Evolutionary conservation across 164 flowering plant genomes (phyloP).

Genomic region (Umbilicus rupestris): DNA sequence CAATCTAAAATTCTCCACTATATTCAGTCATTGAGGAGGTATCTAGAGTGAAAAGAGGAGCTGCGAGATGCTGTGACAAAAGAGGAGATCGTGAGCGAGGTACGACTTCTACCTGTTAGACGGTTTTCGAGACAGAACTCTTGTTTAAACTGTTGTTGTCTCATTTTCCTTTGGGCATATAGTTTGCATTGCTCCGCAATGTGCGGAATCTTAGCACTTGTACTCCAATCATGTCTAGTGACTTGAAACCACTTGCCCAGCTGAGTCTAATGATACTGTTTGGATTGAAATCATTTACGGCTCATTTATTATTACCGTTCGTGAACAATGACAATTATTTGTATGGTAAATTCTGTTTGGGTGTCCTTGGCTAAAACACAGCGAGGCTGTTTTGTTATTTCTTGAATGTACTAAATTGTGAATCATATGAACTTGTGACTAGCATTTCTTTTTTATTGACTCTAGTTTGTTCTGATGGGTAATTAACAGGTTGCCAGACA

Average conservation of each 20-base stretch:
- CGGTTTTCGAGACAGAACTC: background rate
- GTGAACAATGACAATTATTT: background rate
- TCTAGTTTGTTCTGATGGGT: background rate
- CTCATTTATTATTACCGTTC: background rate
- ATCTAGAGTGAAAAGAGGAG: conserved; percentile 41
- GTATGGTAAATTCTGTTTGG: background rate
- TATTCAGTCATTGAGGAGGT: conserved; percentile 55
- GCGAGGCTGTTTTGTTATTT: no score
- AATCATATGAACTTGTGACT: background rate
- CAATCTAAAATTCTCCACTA: background rate
- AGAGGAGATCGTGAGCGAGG: conserved; percentile 86
- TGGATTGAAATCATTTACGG: background rate
- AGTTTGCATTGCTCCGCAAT: background rate
- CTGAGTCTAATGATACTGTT: background rate
- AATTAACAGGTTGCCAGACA: conserved; percentile 80
- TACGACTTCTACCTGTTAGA: conserved; percentile 16
- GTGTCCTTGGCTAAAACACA: no score
- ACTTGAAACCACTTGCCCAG: no score
- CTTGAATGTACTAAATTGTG: background rate
- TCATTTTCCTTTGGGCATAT: background rate
- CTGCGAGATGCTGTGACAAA: conserved; percentile 62
- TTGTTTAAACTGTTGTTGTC: background rate
- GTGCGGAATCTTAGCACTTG: background rate
- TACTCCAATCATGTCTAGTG: no score
- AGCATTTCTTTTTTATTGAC: background rate